A percentile compares a stretch with the other conserved stretches of the same genome.
Evolutionary conservation across 257 asterid genomes (phyloP).

Genomic region (Ilex asprella): DNA sequence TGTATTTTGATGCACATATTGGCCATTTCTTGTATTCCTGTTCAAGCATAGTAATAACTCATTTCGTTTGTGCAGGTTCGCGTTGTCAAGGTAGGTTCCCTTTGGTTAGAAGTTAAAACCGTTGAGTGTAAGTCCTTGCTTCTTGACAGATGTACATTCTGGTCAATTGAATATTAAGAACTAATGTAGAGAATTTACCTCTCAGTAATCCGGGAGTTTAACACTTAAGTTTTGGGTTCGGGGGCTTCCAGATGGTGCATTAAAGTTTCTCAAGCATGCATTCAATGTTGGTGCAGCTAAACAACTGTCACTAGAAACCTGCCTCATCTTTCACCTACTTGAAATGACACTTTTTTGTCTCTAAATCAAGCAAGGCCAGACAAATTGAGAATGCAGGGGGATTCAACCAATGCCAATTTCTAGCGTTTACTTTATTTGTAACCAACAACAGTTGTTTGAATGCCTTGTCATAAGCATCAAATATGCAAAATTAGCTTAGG

Average conservation of each 20-base stretch:
- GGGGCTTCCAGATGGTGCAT: background rate
- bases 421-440: too few relatives aligned
- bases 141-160: slow-evolving; percentile 1
- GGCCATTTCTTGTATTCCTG: slow-evolving; percentile 1
- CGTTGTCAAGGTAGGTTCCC: slow-evolving; percentile 72
- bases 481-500: too few relatives aligned
- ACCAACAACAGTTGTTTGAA: too few relatives aligned
- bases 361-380: too few relatives aligned
- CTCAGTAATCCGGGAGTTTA: background rate
- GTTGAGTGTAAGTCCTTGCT: slow-evolving; percentile 31
- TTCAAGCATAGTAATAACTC: slow-evolving; percentile 10
- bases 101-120: slow-evolving; percentile 18
- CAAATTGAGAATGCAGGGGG: too few relatives aligned
- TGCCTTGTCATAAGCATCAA: too few relatives aligned
- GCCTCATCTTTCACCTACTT: too few relatives aligned
- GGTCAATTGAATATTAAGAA: background rate
- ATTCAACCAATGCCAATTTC: too few relatives aligned
- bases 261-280: background rate
- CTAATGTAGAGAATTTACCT: background rate
- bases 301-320: background rate
- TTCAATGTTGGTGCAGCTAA: background rate
- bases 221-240: background rate
- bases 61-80: slow-evolving; percentile 75
- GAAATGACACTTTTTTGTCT: too few relatives aligned
- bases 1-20: background rate